Percentiles rank a stretch among this genome's conserved stretches.
Conservation (phyloP, 352 stramenopile species). For the Poterioochromonas sp. region DNA sequence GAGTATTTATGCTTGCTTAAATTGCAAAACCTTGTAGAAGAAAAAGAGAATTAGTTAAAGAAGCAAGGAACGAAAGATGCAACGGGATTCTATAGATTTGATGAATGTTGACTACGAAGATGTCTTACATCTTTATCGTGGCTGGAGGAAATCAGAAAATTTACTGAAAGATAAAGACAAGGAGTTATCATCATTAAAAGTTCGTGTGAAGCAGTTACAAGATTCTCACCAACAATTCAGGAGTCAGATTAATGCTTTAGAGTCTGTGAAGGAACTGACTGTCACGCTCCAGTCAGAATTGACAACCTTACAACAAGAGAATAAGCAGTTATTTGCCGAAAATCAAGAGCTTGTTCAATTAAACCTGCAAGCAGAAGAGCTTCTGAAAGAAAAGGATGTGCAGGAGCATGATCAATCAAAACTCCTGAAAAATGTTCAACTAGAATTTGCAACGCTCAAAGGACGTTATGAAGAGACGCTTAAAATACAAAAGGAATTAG, state of each 20-base stretch:
- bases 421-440: background rate
- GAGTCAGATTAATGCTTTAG: slow-evolving; percentile 14
- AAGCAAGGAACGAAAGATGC: slow-evolving; percentile 3
- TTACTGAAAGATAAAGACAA: slow-evolving; percentile 30
- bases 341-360: slow-evolving; percentile 19
- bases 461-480: slow-evolving; percentile 28
- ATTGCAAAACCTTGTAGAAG: background rate
- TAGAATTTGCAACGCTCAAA: slow-evolving; percentile 25
- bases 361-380: slow-evolving; percentile 22
- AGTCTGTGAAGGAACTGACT: slow-evolving; percentile 34
- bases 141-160: slow-evolving; percentile 31
- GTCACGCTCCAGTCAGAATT: background rate
- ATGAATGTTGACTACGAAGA: slow-evolving; percentile 36
- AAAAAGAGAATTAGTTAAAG: background rate
- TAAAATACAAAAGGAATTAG: slow-evolving; percentile 12
- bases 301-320: slow-evolving; percentile 17
- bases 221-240: slow-evolving; percentile 5
- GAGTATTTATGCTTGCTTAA: background rate
- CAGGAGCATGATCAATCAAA: background rate
- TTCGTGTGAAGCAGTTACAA: slow-evolving; percentile 19
- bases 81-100: slow-evolving; percentile 29
- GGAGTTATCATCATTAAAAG: slow-evolving; percentile 4
- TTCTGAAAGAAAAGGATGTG: slow-evolving; percentile 4
- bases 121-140: slow-evolving; percentile 33
- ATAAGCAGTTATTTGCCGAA: slow-evolving; percentile 26